Percentiles rank a stretch among this genome's conserved stretches.
Conservation (phyloP, 306 rosid species). For the Begonia fuchsioides region DNA sequence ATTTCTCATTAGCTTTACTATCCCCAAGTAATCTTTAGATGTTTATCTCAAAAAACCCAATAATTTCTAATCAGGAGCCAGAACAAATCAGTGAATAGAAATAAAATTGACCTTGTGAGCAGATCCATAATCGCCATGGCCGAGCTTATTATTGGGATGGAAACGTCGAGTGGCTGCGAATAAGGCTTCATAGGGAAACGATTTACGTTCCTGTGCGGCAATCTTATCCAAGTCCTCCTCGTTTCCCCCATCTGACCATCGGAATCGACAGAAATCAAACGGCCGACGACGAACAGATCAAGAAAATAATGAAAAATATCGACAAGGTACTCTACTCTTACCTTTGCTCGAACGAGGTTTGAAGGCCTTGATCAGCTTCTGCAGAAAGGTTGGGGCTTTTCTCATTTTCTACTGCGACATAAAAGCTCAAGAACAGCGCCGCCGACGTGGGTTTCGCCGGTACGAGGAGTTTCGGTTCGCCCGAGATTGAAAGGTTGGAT, state of each 20-base stretch:
- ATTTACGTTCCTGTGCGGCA: slow-evolving; percentile 76
- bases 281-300: no score
- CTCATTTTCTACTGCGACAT: no score
- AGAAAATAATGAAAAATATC: no score
- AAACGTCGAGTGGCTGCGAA: slow-evolving; percentile 65
- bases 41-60: no score
- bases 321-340: not conserved
- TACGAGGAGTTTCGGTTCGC: no score
- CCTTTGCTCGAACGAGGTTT: slow-evolving; percentile 37
- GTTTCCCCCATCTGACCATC: slow-evolving; percentile 22
- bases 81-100: not conserved
- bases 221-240: slow-evolving; percentile 65
- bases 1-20: no score
- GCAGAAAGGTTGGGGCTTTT: slow-evolving; percentile 18
- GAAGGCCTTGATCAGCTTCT: slow-evolving; percentile 30
- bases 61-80: no score
- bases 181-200: slow-evolving; percentile 44
- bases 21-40: no score
- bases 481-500: no score
- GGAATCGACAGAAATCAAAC: not conserved
- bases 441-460: no score
- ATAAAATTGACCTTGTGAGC: slow-evolving; percentile 61
- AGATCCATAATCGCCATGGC: slow-evolving; percentile 93
- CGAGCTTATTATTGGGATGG: slow-evolving; percentile 44
- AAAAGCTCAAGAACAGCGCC: no score